phyloP scores from a whole-genome alignment of 208 protist species.

The Leishmania braziliensis region DNA sequence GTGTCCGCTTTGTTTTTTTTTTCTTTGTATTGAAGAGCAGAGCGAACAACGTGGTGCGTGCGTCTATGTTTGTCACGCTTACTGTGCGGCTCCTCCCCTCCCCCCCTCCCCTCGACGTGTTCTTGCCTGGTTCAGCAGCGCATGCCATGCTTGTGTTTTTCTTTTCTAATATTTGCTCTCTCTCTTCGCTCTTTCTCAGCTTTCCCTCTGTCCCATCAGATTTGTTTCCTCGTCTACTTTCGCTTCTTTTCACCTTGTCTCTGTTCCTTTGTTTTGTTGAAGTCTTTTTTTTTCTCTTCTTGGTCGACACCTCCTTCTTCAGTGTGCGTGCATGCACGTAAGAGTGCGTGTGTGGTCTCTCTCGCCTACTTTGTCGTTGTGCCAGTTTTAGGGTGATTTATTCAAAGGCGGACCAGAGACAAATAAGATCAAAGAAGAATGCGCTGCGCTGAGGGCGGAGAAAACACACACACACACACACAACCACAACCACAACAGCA shows the following conservation, averaged over 20 bases:
- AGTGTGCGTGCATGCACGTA: neutral
- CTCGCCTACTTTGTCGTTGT: neutral
- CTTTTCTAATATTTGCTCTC: neutral
- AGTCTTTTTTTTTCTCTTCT: neutral
- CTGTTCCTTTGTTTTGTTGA: neutral
- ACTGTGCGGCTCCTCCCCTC: neutral
- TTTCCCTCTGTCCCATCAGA: neutral
- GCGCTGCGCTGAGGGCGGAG: neutral
- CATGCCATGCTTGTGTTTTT: neutral
- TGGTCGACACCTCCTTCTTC: no score
- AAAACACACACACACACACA: neutral
- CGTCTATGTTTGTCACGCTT: neutral
- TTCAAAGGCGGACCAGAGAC: neutral
- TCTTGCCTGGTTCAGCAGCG: neutral
- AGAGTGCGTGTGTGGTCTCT: neutral
- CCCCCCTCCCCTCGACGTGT: neutral
- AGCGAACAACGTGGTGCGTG: neutral
- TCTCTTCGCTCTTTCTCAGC: neutral
- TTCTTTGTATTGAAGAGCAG: neutral
- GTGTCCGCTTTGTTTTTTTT: neutral
- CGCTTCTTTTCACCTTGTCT: neutral
- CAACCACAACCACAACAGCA: no score
- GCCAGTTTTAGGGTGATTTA: neutral
- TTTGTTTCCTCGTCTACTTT: neutral
- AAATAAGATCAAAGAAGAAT: neutral